These are phyloP conservation scores for Chalara sp. DNA, from an alignment of 2,329 filamentous ascomycete species.

Conservation along the genomic window DNA sequence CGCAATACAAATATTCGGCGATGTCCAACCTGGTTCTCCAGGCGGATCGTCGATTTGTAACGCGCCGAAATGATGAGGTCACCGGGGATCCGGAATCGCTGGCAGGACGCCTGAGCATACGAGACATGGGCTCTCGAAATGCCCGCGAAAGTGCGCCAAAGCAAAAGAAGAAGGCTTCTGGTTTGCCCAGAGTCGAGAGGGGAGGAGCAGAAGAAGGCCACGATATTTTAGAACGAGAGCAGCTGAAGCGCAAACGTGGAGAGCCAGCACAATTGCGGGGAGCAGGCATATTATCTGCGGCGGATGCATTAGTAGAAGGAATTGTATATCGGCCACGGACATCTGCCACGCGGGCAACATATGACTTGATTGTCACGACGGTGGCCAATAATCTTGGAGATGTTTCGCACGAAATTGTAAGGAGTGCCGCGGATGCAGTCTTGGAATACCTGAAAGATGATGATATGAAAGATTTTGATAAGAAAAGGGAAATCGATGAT, in stretches of 20 bases:
- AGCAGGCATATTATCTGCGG: slow-evolving; percentile 73
- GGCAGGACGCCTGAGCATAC: slow-evolving; percentile 85
- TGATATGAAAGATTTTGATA: slow-evolving; percentile 92
- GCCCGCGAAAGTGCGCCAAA: slow-evolving; percentile 74
- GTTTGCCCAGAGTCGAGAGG: slow-evolving; percentile 64
- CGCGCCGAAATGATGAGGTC: slow-evolving; percentile 85
- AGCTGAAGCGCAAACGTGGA: slow-evolving; percentile 75
- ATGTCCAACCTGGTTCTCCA: slow-evolving; percentile 99
- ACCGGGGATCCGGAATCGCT: slow-evolving; percentile 97
- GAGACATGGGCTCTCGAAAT: slow-evolving; percentile 87
- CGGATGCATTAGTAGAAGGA: slow-evolving; percentile 83
- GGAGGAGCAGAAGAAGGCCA: slow-evolving; percentile 73
- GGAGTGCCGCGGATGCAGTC: slow-evolving; percentile 88
- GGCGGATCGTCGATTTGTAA: slow-evolving; percentile 94
- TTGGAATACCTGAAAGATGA: slow-evolving; percentile 93
- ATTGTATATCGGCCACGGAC: slow-evolving; percentile 89
- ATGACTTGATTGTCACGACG: slow-evolving; percentile 88
- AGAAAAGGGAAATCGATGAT: slow-evolving; percentile 96
- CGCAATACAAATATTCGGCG: slow-evolving; percentile 97
- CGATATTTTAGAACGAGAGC: slow-evolving; percentile 76
- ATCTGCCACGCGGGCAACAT: slow-evolving; percentile 83
- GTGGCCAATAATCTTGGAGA: slow-evolving; percentile 86
- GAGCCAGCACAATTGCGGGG: slow-evolving; percentile 65
- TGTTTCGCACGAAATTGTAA: slow-evolving; percentile 83
- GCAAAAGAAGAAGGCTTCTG: slow-evolving; percentile 64